Conservation (phyloP, 352 stramenopile species). For the Phytopythium sindhum region DNA sequence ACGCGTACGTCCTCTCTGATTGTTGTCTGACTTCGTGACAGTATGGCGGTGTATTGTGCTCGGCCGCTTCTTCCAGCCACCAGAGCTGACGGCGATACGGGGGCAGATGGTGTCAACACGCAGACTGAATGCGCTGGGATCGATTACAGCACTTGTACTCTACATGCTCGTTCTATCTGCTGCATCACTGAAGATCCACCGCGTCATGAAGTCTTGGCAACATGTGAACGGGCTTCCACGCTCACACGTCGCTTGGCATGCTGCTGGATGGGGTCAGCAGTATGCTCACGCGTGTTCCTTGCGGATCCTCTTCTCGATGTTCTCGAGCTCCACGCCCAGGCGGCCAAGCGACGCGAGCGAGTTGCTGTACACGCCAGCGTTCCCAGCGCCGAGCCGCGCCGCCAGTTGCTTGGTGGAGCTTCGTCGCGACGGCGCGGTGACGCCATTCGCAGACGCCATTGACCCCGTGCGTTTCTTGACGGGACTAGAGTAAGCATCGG, state of each 20-base stretch:
- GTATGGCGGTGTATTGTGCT: neutral
- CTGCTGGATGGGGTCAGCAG: neutral
- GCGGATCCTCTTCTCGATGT: conserved; percentile 66
- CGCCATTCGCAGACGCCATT: neutral
- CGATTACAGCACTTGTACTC: neutral
- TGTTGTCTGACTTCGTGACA: neutral
- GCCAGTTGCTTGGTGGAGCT: conserved; percentile 24
- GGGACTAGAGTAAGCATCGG: conserved; percentile 24
- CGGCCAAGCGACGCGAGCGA: conserved; percentile 57
- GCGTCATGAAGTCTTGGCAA: neutral
- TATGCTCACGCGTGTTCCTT: conserved; percentile 8
- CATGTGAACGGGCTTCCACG: neutral
- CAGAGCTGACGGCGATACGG: neutral
- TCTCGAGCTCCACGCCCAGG: conserved; percentile 60
- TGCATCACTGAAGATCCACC: neutral
- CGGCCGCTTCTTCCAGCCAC: neutral
- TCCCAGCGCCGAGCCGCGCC: conserved; percentile 17
- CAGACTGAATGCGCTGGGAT: neutral
- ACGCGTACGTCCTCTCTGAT: neutral
- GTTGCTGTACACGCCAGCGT: conserved; percentile 28
- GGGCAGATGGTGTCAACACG: neutral
- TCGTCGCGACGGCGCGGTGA: conserved; percentile 11
- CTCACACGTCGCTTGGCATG: neutral
- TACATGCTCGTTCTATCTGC: conserved; percentile 1
- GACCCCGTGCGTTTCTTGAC: conserved; percentile 26